Evolutionary conservation across 805 yeast species (phyloP), one percentile per base, ranked within the genome.

Genomic region (Starmerella vaccinii): DNA sequence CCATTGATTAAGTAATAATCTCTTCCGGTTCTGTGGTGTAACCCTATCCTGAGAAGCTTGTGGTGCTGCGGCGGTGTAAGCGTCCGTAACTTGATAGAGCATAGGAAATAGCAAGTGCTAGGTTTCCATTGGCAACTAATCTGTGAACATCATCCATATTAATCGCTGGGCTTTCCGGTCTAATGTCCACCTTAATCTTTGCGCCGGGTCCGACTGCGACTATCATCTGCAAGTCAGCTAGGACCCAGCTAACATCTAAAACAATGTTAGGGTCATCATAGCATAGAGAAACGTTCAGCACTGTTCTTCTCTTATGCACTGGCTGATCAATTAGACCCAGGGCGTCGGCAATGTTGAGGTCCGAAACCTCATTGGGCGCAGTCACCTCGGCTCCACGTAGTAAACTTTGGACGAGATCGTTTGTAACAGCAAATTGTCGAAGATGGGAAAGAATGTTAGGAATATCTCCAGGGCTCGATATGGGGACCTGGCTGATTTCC

Each of bases 401-500:
- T 3, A 62, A 47, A 6, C 57, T 50, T 7, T 40, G 41, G 10
- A 56, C 46, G 2, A 61, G 49, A 13, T 48, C 48, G 8, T 44
- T 41, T 0, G 56, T 50, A 21, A 44, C 38, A 5, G 55, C 47
- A 22, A 27, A 53, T 29, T 53, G 61, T 13, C 65, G 51, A 5
- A 65, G 55, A 1, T n/a, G n/a, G 6, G 43, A 43, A 4, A 65
- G 50, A 1, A 63, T 47, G 1, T 19, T 23, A 1, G 65, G 65
- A 21, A 65, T 55, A 21, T 60, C 54, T 18, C 51, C 41, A 2
- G 68, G 68, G 22, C 60, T 62, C 15, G 49, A 26, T 4, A 65
- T 35, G 0, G 68, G 67, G 10, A 65, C 47, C 33, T 62, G 63
- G 3, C 53, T 32, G 1, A 65, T 55, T 12, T 45, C 35, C 0